Conservation (phyloP, 2,329 filamentous ascomycete species). For the Aureobasidium sp. region DNA sequence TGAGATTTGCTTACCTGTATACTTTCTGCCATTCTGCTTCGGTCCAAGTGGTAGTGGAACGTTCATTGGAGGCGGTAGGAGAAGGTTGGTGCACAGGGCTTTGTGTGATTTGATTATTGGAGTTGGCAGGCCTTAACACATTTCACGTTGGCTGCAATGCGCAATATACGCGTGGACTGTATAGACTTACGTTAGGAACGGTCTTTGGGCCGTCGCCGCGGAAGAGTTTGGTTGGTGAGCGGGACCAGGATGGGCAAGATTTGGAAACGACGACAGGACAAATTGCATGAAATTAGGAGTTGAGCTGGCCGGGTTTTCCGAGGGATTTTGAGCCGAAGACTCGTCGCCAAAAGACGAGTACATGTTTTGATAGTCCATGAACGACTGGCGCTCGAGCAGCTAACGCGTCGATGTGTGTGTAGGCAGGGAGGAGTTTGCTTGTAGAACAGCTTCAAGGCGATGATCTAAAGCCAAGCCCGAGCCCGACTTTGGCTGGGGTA, state of each 20-base stretch:
- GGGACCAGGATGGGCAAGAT: not conserved
- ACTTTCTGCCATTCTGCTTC: constrained; percentile 15
- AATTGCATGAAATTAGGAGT: constrained; percentile 14
- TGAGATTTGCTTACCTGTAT: constrained; percentile 7
- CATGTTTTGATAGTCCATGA: constrained; percentile 14
- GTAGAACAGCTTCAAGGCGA: not conserved
- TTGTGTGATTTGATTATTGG: constrained; percentile 7
- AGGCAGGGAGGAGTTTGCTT: constrained; percentile 1
- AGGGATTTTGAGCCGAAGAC: not conserved
- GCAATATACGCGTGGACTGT: not conserved
- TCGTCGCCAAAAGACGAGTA: constrained; percentile 12
- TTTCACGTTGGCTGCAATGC: not conserved
- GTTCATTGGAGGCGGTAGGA: constrained; percentile 4
- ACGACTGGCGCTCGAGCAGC: not conserved
- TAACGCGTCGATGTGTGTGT: constrained; percentile 1
- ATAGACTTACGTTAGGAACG: constrained; percentile 13
- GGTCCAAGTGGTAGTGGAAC: constrained; percentile 8
- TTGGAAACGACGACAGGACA: constrained; percentile 7
- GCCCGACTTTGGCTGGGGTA: not conserved
- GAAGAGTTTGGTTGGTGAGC: not conserved
- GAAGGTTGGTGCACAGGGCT: constrained; percentile 12
- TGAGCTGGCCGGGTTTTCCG: constrained; percentile 1
- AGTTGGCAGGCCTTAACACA: constrained; percentile 4
- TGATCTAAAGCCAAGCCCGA: not conserved
- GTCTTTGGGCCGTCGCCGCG: constrained; percentile 5